phyloP scores from a whole-genome alignment of 225 moss, liverwort and hornwort genomes.

The Physcomitrium patens region DNA sequence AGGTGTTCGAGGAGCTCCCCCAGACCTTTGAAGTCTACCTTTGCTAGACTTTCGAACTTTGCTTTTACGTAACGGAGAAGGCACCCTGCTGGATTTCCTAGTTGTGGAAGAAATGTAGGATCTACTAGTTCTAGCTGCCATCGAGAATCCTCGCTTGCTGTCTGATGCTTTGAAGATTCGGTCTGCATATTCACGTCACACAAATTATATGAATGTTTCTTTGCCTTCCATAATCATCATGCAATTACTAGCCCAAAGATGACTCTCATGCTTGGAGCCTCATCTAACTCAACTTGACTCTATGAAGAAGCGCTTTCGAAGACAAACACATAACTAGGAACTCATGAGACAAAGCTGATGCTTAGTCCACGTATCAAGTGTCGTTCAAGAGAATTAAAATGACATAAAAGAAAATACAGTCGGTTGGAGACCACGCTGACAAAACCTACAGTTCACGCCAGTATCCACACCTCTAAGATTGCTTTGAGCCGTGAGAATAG shows the following conservation, averaged over 20 bases:
- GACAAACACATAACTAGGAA: not conserved
- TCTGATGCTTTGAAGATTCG: not conserved
- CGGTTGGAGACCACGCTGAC: conserved; percentile 4
- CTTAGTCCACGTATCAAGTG: not conserved
- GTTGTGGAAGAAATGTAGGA: conserved; percentile 11
- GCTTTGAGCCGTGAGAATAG: conserved; percentile 6
- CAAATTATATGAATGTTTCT: not conserved
- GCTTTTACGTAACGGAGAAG: conserved; percentile 11
- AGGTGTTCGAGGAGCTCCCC: conserved; percentile 3
- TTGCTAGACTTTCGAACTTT: conserved; percentile 23
- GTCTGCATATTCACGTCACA: conserved; percentile 27
- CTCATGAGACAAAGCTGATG: not conserved
- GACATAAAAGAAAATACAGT: not conserved
- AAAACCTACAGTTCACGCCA: conserved; percentile 17
- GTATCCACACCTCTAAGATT: not conserved
- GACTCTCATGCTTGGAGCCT: not conserved
- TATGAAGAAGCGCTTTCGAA: not conserved
- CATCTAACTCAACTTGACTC: not conserved
- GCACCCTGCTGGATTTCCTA: conserved; percentile 23
- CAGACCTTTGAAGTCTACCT: conserved; percentile 30
- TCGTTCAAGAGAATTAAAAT: not conserved
- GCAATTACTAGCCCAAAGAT: not conserved
- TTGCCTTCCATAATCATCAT: not conserved
- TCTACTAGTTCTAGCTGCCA: conserved; percentile 33
- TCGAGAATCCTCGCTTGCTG: conserved; percentile 26